phyloP scores from a whole-genome alignment of 2,329 filamentous ascomycete species.

The Apiospora arundinis region DNA sequence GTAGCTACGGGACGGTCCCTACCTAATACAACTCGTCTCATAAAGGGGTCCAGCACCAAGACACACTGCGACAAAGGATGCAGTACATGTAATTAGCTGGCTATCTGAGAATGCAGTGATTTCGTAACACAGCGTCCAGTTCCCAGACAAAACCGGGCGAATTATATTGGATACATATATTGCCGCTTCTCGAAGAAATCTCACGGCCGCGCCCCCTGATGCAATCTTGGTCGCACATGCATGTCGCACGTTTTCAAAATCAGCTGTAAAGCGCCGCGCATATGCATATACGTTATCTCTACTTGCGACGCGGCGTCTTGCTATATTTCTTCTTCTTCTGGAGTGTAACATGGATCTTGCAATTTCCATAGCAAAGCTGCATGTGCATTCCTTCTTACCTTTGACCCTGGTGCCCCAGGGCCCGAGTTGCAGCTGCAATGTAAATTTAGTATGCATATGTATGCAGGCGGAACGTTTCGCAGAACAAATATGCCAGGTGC shows the following conservation, averaged over 20 bases:
- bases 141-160: background rate
- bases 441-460: background rate
- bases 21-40: background rate
- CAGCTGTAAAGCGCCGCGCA: background rate
- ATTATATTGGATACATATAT: background rate
- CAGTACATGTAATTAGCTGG: background rate
- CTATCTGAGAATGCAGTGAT: background rate
- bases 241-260: slow-evolving; percentile 4
- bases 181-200: slow-evolving; percentile 5
- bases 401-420: background rate
- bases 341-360: background rate
- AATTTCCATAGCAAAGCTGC: background rate
- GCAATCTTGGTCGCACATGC: background rate
- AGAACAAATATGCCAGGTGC: background rate
- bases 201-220: background rate
- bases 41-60: background rate
- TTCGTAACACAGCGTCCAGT: background rate
- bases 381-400: background rate
- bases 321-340: background rate
- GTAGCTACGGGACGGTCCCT: background rate
- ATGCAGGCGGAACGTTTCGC: background rate
- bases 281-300: slow-evolving; percentile 3
- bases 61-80: background rate
- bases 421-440: background rate
- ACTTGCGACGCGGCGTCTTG: slow-evolving; percentile 9